phyloP scores from a whole-genome alignment of 768 basidiomycete genomes.

The Crassisporium funariophilum region DNA sequence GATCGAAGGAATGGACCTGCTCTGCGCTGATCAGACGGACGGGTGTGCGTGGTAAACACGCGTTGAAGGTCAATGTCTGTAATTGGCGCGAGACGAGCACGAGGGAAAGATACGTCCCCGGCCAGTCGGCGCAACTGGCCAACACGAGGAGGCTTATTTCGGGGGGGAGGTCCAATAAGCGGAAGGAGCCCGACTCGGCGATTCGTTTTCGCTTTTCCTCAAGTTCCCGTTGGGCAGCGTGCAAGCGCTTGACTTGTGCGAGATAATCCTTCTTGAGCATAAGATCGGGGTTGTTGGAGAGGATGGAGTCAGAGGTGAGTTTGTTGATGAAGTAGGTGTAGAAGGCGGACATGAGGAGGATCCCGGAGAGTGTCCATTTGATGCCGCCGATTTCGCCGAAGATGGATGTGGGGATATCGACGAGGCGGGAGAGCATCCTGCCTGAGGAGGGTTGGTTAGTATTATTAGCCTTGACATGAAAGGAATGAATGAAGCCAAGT shows the following conservation, averaged over 20 bases:
- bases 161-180: constrained; percentile 31
- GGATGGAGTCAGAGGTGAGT: constrained; percentile 12
- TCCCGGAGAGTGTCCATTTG: constrained; percentile 27
- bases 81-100: constrained; percentile 33
- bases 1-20: constrained; percentile 33
- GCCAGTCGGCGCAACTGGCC: constrained; percentile 29
- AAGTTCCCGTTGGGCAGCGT: constrained; percentile 21
- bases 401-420: constrained; percentile 10
- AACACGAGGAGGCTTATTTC: constrained; percentile 35
- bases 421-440: constrained; percentile 16
- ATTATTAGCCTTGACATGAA: background rate
- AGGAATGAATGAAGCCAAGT: constrained; percentile 2
- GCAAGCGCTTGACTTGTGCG: constrained; percentile 21
- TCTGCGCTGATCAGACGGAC: constrained; percentile 32
- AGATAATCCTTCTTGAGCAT: constrained; percentile 17
- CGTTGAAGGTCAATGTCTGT: constrained; percentile 31
- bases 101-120: constrained; percentile 33
- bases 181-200: constrained; percentile 23
- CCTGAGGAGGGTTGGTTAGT: constrained; percentile 1
- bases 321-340: constrained; percentile 26
- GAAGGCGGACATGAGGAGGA: constrained; percentile 22
- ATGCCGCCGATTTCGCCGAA: constrained; percentile 11
- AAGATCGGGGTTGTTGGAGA: constrained; percentile 1
- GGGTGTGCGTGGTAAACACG: constrained; percentile 36
- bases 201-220: constrained; percentile 22